A percentile compares a stretch with the other conserved stretches of the same genome.
phyloP scores from a whole-genome alignment of 2,329 filamentous ascomycete species.

The Beauveria scarabaeidicola region DNA sequence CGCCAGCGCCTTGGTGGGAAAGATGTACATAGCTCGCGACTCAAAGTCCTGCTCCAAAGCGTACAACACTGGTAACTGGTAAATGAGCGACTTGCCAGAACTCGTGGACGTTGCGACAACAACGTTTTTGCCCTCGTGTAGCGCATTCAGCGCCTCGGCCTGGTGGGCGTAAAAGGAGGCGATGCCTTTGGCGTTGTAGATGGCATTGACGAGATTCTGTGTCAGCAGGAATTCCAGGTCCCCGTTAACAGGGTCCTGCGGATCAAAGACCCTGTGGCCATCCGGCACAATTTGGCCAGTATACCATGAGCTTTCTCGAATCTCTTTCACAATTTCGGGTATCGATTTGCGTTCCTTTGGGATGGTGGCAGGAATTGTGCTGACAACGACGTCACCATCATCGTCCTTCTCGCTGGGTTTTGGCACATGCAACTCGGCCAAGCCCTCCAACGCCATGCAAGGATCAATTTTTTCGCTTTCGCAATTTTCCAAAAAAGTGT shows the following conservation, averaged over 20 bases:
- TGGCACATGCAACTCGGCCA: conserved; percentile 55
- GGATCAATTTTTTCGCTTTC: conserved; percentile 57
- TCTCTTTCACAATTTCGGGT: conserved; percentile 74
- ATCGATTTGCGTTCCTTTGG: conserved; percentile 73
- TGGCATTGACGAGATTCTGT: conserved; percentile 86
- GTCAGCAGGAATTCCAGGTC: conserved; percentile 80
- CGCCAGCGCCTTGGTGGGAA: conserved; percentile 91
- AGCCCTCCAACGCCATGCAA: conserved; percentile 51
- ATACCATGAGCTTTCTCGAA: conserved; percentile 81
- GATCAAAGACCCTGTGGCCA: conserved; percentile 83
- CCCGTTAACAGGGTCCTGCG: conserved; percentile 72
- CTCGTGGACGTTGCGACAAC: conserved; percentile 93
- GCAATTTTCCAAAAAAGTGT: conserved; percentile 69
- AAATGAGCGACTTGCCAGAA: conserved; percentile 96
- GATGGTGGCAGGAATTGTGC: conserved; percentile 58
- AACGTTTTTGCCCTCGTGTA: conserved; percentile 75
- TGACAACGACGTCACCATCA: conserved; percentile 24
- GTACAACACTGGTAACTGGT: conserved; percentile 86
- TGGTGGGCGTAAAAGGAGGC: conserved; percentile 85
- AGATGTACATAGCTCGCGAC: conserved; percentile 91
- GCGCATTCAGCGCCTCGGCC: conserved; percentile 81
- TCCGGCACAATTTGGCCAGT: conserved; percentile 86
- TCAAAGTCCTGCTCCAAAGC: conserved; percentile 69
- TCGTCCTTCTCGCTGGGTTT: conserved; percentile 37
- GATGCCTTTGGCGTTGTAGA: conserved; percentile 88